Percentiles rank a stretch among this genome's conserved stretches.
These are phyloP conservation scores for Jaltomata sinuosa DNA, from an alignment of 257 asterid species.

Conservation along the genomic window DNA sequence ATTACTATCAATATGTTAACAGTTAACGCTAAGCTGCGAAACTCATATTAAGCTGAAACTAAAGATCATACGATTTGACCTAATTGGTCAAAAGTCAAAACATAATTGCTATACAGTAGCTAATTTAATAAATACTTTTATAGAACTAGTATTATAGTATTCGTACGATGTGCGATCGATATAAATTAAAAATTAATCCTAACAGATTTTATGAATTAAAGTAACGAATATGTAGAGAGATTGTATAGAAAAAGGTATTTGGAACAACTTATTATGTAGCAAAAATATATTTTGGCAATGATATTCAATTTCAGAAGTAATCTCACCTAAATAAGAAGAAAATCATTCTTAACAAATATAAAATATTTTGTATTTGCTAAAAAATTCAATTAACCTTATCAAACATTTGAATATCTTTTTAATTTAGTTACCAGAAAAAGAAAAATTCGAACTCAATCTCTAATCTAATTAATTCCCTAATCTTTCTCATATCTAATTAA, in stretches of 20 bases:
- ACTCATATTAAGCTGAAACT: too few relatives aligned
- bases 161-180: too few relatives aligned
- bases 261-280: neutral
- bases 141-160: neutral
- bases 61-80: too few relatives aligned
- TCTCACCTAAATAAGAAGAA: neutral
- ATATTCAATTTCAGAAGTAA: neutral
- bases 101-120: too few relatives aligned
- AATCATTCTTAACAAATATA: neutral
- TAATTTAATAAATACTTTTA: too few relatives aligned
- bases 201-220: neutral
- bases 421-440: neutral
- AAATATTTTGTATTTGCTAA: neutral
- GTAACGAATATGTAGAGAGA: neutral
- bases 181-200: too few relatives aligned
- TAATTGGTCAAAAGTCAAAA: too few relatives aligned
- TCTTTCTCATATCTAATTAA: neutral
- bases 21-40: too few relatives aligned
- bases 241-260: neutral
- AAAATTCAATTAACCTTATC: neutral
- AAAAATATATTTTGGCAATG: neutral
- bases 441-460: neutral
- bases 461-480: neutral
- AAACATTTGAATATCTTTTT: too few relatives aligned
- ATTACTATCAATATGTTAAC: too few relatives aligned